A percentile compares a stretch with the other conserved stretches of the same genome.
phyloP scores from a whole-genome alignment of 192 early-diverging fungal species.

The Coemansia reversa region DNA sequence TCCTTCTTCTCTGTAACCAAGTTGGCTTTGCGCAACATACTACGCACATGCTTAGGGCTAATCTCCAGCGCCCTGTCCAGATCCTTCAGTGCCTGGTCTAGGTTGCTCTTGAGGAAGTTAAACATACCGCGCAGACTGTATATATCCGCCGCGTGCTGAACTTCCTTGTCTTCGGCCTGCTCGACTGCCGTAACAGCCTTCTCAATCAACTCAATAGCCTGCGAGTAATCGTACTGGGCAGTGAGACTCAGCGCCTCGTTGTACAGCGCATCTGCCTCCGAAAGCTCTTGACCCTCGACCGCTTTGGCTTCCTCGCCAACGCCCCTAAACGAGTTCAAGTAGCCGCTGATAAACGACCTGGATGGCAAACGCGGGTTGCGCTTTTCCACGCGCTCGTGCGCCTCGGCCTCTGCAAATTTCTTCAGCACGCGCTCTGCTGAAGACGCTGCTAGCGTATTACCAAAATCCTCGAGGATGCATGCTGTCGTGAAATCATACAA shows the following conservation, averaged over 20 bases:
- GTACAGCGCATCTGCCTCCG: constrained; percentile 53
- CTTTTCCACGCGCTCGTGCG: constrained; percentile 65
- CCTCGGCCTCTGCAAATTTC: constrained; percentile 72
- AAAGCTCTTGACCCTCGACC: constrained; percentile 22
- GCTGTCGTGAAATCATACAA: constrained; percentile 85
- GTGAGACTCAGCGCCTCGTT: constrained; percentile 57
- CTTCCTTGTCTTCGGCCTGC: constrained; percentile 32
- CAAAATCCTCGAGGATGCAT: constrained; percentile 94
- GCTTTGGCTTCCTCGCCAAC: constrained; percentile 29
- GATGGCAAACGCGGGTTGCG: constrained; percentile 77
- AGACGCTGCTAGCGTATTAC: constrained; percentile 72
- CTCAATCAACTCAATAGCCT: constrained; percentile 61
- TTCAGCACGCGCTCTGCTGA: constrained; percentile 90
- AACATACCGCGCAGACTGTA: constrained; percentile 89
- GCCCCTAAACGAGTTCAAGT: constrained; percentile 88
- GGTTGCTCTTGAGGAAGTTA: constrained; percentile 81
- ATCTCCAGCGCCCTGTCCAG: constrained; percentile 78
- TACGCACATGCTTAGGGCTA: constrained; percentile 77
- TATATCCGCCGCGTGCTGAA: constrained; percentile 61
- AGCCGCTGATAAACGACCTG: constrained; percentile 86
- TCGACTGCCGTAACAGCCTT: constrained; percentile 66
- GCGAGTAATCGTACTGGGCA: constrained; percentile 57
- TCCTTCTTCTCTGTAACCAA: constrained; percentile 84
- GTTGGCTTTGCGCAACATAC: constrained; percentile 86
- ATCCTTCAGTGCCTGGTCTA: constrained; percentile 67